Percentiles rank a stretch among this genome's conserved stretches.
phyloP scores from a whole-genome alignment of 2,329 filamentous ascomycete genomes.

The Botrytis sinoallii region DNA sequence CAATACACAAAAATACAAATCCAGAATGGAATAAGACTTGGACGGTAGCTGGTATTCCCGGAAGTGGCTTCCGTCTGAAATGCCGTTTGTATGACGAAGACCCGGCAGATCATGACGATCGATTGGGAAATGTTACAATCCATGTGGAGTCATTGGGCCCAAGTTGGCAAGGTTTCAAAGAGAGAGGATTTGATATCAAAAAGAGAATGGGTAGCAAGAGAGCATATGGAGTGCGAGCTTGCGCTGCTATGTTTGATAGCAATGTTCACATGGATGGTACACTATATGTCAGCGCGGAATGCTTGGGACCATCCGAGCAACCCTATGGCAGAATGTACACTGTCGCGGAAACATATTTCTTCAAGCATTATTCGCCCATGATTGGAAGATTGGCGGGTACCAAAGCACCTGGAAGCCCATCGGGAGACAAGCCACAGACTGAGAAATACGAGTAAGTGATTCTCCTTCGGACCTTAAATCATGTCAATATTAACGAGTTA shows the following conservation, averaged over 20 bases:
- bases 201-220: conserved; percentile 85
- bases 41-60: conserved; percentile 83
- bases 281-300: conserved; percentile 69
- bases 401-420: conserved; percentile 59
- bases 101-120: conserved; percentile 78
- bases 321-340: conserved; percentile 74
- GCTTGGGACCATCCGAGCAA: conserved; percentile 72
- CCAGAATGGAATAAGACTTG: conserved; percentile 83
- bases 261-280: conserved; percentile 65
- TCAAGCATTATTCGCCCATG: conserved; percentile 83
- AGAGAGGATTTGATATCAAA: conserved; percentile 66
- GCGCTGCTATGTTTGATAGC: conserved; percentile 60
- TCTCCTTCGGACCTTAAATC: neutral
- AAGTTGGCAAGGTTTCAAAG: conserved; percentile 65
- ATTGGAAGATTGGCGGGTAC: conserved; percentile 77
- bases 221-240: conserved; percentile 71
- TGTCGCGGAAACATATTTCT: conserved; percentile 69
- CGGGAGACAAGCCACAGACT: conserved; percentile 49
- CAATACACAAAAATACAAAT: conserved; percentile 66
- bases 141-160: conserved; percentile 57
- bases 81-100: conserved; percentile 90
- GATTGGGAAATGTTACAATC: conserved; percentile 81
- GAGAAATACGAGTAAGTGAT: conserved; percentile 71
- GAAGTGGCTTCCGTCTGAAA: conserved; percentile 78
- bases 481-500: conserved; percentile 39